A percentile compares a stretch with the other conserved stretches of the same genome.
Conservation (phyloP, 768 basidiomycete genomes). For the Mycena chlorophos region DNA sequence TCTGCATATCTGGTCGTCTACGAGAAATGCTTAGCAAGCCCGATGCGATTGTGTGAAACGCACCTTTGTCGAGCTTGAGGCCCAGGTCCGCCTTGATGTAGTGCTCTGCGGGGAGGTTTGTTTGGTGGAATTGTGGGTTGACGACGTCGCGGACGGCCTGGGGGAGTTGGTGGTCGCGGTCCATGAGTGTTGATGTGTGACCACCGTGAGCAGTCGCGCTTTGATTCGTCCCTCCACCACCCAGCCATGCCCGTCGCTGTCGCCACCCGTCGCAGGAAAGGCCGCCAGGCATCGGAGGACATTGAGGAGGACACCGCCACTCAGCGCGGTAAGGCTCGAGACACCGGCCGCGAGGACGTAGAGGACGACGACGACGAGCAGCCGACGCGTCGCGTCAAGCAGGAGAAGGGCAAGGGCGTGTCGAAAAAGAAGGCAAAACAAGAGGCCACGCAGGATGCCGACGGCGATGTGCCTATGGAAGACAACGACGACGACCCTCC, state of each 20-base stretch:
- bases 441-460: constrained; percentile 24
- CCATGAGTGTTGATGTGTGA: background rate
- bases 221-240: background rate
- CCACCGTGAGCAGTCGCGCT: no score
- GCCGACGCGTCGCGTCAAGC: constrained; percentile 36
- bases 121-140: constrained; percentile 91
- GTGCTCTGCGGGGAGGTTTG: constrained; percentile 78
- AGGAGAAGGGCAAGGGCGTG: constrained; percentile 33
- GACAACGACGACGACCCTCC: constrained; percentile 50
- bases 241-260: constrained; percentile 41
- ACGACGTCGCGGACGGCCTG: constrained; percentile 53
- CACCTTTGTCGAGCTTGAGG: constrained; percentile 91
- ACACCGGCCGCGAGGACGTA: constrained; percentile 47
- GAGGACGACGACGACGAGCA: constrained; percentile 49
- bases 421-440: constrained; percentile 33
- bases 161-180: constrained; percentile 4
- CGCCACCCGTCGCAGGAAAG: constrained; percentile 40
- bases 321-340: constrained; percentile 25
- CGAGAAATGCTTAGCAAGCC: constrained; percentile 6
- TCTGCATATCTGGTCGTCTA: constrained; percentile 94
- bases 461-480: constrained; percentile 26
- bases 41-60: constrained; percentile 17
- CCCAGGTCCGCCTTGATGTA: constrained; percentile 82
- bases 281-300: constrained; percentile 54
- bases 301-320: constrained; percentile 56